Conservation (phyloP, 225 moss, liverwort and hornwort genomes). For the Polytrichum formosum region DNA sequence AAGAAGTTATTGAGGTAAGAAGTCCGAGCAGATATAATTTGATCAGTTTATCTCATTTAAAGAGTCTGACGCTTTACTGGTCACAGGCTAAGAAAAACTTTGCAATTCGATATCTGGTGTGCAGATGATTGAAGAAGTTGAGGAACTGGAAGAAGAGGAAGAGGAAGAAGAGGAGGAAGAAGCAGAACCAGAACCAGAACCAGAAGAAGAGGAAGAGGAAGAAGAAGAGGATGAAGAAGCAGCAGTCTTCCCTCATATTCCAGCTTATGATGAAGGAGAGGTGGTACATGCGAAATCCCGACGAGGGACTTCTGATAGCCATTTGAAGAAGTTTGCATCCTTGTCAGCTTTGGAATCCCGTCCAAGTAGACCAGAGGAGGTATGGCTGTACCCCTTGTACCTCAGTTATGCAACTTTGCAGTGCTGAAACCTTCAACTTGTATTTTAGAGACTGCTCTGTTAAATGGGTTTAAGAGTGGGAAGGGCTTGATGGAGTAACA, state of each 20-base stretch:
- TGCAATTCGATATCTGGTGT: neutral
- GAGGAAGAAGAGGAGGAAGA: conserved; percentile 45
- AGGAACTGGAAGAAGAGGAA: conserved; percentile 24
- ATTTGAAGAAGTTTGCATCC: conserved; percentile 85
- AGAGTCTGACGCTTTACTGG: neutral
- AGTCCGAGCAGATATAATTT: neutral
- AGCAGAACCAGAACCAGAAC: conserved; percentile 41
- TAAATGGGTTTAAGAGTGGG: too few relatives aligned
- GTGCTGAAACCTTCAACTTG: too few relatives aligned
- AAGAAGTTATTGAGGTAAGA: conserved; percentile 68
- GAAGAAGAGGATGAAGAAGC: conserved; percentile 60
- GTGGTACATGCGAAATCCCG: conserved; percentile 36
- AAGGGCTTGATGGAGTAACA: too few relatives aligned
- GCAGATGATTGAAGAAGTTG: conserved; percentile 47
- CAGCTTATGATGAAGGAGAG: conserved; percentile 72
- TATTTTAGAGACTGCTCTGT: too few relatives aligned
- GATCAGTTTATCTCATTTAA: neutral
- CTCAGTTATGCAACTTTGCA: too few relatives aligned
- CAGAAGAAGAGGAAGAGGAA: conserved; percentile 33
- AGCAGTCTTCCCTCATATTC: conserved; percentile 35
- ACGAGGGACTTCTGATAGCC: conserved; percentile 47
- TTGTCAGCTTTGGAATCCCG: conserved; percentile 85
- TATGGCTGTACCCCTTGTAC: conserved; percentile 6
- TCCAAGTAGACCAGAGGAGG: conserved; percentile 71
- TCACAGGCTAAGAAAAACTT: neutral